phyloP scores from a whole-genome alignment of 2,329 filamentous ascomycete species.

The Lasiodiplodia citricola region DNA sequence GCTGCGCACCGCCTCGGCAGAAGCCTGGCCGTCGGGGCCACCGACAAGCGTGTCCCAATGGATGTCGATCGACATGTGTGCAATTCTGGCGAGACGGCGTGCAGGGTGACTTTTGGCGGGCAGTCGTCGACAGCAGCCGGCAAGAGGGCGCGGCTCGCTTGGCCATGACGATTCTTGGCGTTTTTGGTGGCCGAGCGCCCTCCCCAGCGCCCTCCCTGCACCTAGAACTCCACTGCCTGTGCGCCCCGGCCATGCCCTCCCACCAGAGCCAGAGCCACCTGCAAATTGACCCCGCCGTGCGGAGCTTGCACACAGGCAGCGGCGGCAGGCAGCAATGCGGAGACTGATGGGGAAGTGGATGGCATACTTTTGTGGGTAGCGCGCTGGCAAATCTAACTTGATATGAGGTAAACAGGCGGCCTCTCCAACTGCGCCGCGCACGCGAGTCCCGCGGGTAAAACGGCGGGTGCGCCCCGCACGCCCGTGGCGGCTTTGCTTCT shows the following conservation, averaged over 20 bases:
- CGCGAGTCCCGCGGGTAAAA: slow-evolving; percentile 13
- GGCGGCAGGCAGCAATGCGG: slow-evolving; percentile 7
- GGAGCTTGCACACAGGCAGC: not conserved
- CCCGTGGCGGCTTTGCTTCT: not conserved
- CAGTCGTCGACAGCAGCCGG: slow-evolving; percentile 12
- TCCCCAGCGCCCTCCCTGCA: not conserved
- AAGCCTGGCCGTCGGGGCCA: slow-evolving; percentile 82
- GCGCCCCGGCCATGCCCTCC: not conserved
- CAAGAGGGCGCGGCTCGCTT: slow-evolving; percentile 15
- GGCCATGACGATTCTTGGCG: slow-evolving; percentile 19
- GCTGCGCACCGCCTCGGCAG: slow-evolving; percentile 84
- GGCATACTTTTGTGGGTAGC: slow-evolving; percentile 7
- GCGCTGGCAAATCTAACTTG: slow-evolving; percentile 25
- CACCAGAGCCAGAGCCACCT: not conserved
- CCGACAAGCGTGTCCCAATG: slow-evolving; percentile 93
- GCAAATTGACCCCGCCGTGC: not conserved
- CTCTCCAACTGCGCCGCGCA: not conserved
- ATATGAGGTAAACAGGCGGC: slow-evolving; percentile 4
- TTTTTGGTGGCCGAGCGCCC: not conserved
- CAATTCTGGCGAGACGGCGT: not conserved
- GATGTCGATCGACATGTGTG: slow-evolving; percentile 90
- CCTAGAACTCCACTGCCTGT: not conserved
- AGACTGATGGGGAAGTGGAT: slow-evolving; percentile 15
- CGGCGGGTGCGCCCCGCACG: slow-evolving; percentile 13
- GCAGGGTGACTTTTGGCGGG: slow-evolving; percentile 10